phyloP scores from a whole-genome alignment of 805 yeast species.

The Yamadazyma scolyti region DNA sequence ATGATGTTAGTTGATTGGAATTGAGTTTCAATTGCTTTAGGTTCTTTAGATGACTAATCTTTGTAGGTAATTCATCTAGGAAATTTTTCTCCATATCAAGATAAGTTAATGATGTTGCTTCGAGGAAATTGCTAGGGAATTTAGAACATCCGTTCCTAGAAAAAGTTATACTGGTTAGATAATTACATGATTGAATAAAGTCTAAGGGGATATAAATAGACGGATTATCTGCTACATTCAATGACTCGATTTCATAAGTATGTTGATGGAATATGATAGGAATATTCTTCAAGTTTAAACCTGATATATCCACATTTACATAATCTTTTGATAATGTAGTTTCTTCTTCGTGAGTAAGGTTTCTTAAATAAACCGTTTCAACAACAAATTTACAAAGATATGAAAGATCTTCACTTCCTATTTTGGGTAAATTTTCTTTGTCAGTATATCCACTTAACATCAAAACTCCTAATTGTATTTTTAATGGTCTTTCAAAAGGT shows the following conservation, averaged over 20 bases:
- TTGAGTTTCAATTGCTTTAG: constrained; percentile 62
- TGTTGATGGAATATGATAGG: constrained; percentile 80
- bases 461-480: constrained; percentile 69
- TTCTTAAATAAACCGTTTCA: constrained; percentile 58
- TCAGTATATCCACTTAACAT: constrained; percentile 75
- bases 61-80: constrained; percentile 57
- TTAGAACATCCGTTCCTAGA: constrained; percentile 68
- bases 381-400: constrained; percentile 78
- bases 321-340: constrained; percentile 61
- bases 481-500: constrained; percentile 69
- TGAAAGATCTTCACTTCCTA: constrained; percentile 82
- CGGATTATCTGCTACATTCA: constrained; percentile 85
- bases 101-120: constrained; percentile 61
- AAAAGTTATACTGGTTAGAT: constrained; percentile 63
- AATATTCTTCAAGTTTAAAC: constrained; percentile 74
- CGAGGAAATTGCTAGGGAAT: constrained; percentile 71
- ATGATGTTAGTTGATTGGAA: constrained; percentile 63
- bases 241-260: constrained; percentile 73
- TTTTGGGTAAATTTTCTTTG: constrained; percentile 68
- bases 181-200: constrained; percentile 78
- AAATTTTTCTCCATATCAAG: constrained; percentile 79
- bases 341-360: constrained; percentile 66
- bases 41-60: constrained; percentile 50
- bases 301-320: constrained; percentile 67
- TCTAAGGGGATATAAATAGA: constrained; percentile 80